These are phyloP conservation scores for Acanthamoeba lugdunensis DNA, from an alignment of 208 protist genomes.

Conservation along the genomic window DNA sequence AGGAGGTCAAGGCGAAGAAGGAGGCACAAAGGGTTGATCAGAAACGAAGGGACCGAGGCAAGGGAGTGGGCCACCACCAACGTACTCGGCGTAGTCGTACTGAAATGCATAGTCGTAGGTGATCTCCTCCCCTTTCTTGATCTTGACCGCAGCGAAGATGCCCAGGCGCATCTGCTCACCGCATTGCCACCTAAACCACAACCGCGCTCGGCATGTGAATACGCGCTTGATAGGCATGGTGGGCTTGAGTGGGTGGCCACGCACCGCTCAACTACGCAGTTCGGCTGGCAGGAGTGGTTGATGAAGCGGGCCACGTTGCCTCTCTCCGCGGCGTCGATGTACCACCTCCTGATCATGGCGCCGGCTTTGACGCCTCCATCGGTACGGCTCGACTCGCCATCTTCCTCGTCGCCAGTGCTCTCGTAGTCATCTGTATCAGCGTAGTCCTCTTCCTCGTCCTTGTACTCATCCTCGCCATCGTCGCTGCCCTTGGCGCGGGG, in stretches of 20 bases:
- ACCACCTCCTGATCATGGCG: background rate
- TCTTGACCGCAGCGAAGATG: conserved; percentile 82
- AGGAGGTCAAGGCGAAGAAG: background rate
- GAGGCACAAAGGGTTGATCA: background rate
- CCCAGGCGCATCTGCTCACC: conserved; percentile 78
- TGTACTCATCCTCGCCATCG: background rate
- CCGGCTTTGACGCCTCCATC: background rate
- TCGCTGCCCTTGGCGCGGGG: background rate
- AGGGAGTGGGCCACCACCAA: background rate
- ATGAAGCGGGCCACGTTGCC: conserved; percentile 86
- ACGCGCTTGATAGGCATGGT: background rate
- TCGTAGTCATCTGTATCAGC: background rate
- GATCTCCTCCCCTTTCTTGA: conserved; percentile 81
- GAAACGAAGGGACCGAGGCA: background rate
- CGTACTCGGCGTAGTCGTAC: background rate
- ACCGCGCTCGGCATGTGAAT: background rate
- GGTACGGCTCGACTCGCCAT: background rate
- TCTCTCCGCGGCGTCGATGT: conserved; percentile 79
- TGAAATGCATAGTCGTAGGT: conserved; percentile 85
- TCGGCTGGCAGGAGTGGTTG: conserved; percentile 86
- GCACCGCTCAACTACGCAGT: conserved; percentile 80
- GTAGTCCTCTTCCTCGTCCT: background rate
- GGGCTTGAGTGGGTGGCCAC: background rate
- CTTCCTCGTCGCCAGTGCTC: background rate
- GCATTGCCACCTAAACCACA: background rate